These are phyloP conservation scores for Darksidea phi DNA, from an alignment of 495 filamentous ascomycete species.

Conservation along the genomic window DNA sequence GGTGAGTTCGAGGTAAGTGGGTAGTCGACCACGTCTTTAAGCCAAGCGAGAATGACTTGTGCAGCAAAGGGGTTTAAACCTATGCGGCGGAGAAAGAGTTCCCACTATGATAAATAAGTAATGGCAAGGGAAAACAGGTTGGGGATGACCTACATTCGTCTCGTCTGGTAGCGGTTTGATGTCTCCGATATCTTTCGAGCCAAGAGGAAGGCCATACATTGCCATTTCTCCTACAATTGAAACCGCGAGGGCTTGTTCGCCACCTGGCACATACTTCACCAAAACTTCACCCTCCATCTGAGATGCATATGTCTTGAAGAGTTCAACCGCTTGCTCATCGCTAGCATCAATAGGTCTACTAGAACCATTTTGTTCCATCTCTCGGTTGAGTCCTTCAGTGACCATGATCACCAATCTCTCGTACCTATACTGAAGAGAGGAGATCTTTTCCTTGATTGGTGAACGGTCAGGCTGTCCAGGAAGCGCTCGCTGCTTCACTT, in stretches of 20 bases:
- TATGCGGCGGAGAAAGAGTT: conserved; percentile 66
- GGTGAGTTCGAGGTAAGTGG: conserved; percentile 1
- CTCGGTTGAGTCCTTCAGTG: conserved; percentile 47
- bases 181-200: conserved; percentile 28
- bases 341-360: conserved; percentile 38
- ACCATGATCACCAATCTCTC: conserved; percentile 72
- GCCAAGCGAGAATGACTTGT: conserved; percentile 59
- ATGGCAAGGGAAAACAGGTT: background rate
- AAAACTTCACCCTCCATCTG: conserved; percentile 46
- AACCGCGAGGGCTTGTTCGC: conserved; percentile 54
- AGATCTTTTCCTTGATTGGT: conserved; percentile 58
- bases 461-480: conserved; percentile 54
- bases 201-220: conserved; percentile 32
- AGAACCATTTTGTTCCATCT: conserved; percentile 11
- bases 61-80: conserved; percentile 83
- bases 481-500: conserved; percentile 67
- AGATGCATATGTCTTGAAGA: conserved; percentile 54
- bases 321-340: conserved; percentile 54
- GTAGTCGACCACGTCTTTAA: conserved; percentile 42
- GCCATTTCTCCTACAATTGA: conserved; percentile 57
- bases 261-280: conserved; percentile 58
- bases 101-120: conserved; percentile 51
- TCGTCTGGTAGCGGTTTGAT: conserved; percentile 44
- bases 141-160: conserved; percentile 34
- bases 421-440: conserved; percentile 58